phyloP scores from a whole-genome alignment of 2,329 filamentous ascomycete genomes.

The Penicillium sp. region DNA sequence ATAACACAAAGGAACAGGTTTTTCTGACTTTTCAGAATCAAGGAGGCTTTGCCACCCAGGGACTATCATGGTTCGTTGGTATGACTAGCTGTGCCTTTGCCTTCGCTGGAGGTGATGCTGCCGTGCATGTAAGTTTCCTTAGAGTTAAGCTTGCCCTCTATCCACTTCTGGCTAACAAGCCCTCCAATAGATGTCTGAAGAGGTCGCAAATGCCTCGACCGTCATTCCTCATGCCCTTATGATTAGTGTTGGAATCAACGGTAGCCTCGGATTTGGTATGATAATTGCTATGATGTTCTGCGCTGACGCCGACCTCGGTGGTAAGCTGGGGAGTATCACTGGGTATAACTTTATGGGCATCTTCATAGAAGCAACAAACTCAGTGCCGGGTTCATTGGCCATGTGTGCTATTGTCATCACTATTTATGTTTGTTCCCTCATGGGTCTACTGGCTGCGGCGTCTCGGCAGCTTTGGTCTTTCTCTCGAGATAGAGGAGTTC shows the following conservation, averaged over 20 bases:
- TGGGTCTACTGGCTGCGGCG: constrained; percentile 34
- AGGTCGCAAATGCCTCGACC: constrained; percentile 37
- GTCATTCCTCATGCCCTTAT: constrained; percentile 38
- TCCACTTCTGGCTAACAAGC: background rate
- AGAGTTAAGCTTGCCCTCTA: background rate
- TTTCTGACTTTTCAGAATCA: constrained; percentile 50
- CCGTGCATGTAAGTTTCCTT: constrained; percentile 35
- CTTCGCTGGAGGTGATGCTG: constrained; percentile 37
- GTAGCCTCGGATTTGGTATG: constrained; percentile 35
- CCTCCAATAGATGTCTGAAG: constrained; percentile 33
- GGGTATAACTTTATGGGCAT: constrained; percentile 37
- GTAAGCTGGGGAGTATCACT: constrained; percentile 21
- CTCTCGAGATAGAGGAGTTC: constrained; percentile 38
- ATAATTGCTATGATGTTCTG: constrained; percentile 39
- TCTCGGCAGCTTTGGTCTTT: constrained; percentile 39
- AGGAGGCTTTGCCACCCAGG: constrained; percentile 45
- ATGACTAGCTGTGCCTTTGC: constrained; percentile 36
- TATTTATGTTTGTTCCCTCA: constrained; percentile 29
- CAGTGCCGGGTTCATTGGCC: constrained; percentile 20
- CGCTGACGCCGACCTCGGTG: constrained; percentile 30
- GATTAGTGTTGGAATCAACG: constrained; percentile 37
- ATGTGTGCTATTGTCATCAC: constrained; percentile 29
- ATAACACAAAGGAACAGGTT: constrained; percentile 43
- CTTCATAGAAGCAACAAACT: constrained; percentile 29
- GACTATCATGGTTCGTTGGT: constrained; percentile 42